Evolutionary conservation across 2,329 filamentous ascomycete genomes (phyloP), one percentile per base, ranked within the genome.

Genomic region (Cercospora beticola): DNA sequence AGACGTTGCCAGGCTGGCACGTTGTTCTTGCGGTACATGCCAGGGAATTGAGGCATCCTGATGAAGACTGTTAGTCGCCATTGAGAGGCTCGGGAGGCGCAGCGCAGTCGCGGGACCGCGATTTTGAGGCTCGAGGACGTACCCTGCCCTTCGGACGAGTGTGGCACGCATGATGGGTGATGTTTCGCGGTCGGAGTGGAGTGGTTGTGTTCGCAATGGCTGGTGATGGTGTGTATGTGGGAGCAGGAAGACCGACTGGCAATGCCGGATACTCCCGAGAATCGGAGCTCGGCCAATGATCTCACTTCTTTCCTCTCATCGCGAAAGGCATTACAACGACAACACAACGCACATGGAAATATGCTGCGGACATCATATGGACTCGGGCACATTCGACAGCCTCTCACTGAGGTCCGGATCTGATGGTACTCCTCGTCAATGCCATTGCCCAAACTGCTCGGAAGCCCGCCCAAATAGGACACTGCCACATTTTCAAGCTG

Each of bases 1-100:
- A 87, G 82, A 78, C 87, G 86, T 86, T 94, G 92, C 83, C 90
- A 86, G 79, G 90, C 77, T 67, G 90, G 90, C 77, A 94, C 91
- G 78, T 86, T 87, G 87, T 94, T 94, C 80, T 87, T 86, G 81
- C 89, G 89, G 86, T 92, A 84, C 83, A 93, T 76, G 62, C 78
- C 78, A 26, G 79, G 78, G 74, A 78, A 76, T 58, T 56, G 52
- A 64, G 70, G 70, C 64, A 69, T 49, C 12, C 57, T 58, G 31
- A 66, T 68, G 26, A 56, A 54, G 54, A 62, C 36, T 36, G 64
- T 69, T 58, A 69, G 67, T 56, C 21, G 54, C 54, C 26, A 60
- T 40, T 40, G 18, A 18, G 31, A 26, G 49, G 26, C 28, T 46
- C 30, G 14, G 18, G n/a, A 18, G 60, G 40, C 40, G 26, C 23